Base-by-base conservation (phyloP, 306 rosid genomes). In the Prunus armeniaca region DNA sequence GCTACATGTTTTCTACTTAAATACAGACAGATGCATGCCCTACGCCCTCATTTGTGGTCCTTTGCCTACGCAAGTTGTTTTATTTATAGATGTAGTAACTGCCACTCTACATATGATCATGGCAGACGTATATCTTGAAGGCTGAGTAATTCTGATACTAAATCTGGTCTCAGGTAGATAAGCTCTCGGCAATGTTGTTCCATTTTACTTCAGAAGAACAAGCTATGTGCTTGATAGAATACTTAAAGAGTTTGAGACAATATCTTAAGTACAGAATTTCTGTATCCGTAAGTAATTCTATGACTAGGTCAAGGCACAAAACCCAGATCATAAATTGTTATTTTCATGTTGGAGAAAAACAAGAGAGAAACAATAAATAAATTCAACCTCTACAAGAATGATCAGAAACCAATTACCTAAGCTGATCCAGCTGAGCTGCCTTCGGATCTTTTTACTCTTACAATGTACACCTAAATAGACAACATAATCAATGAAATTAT, bases 381-480 rank as follows among this genome's bases (percentile, higher is more conserved):
- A 15, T 32, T 7, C 1, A 2, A 46, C 72, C 1, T 47, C 45
- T 60, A 14, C 18, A 49, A 43, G 41, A 30, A 45, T 67, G 5
- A 43, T 43, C 52, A 34, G 27, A 17, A 27, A 80, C 61, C 17
- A 47, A 47, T 47, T 47, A 47, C 12, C 14, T 3, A 83, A 47
- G 51, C 51, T 10, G 43, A 38, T 7, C 43, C 43, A 38, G 43
- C 43, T 38, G 9, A 38, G 64, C 58, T 81, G 63, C 81, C 74
- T 57, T 75, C 54, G 60, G 85, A 72, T 78, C 78, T 45, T 27
- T 85, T 84, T 80, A 76, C 91, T 76, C 93, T 84, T 55, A 89
- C 19, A 62, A 91, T 88, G 87, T 86, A 84, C 58, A 90, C 92
- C 93, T 90, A 74, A 84, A 58, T 74, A 81, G 50, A 75, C 57